Evolutionary conservation across 495 filamentous ascomycete genomes (phyloP).

Genomic region (Penicillium ochrochloron): DNA sequence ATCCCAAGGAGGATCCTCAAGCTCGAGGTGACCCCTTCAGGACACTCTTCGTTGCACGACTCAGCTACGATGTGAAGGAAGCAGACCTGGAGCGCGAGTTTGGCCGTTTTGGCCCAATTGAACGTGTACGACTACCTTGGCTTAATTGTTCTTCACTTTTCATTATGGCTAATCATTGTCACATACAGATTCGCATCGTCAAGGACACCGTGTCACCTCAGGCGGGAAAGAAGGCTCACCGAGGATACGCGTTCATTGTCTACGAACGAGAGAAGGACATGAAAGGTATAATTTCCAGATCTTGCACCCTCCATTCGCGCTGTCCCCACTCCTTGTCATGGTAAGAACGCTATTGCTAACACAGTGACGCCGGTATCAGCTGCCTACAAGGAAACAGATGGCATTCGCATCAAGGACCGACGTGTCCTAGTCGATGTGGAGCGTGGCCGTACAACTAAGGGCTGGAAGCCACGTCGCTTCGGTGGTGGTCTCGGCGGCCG

Average conservation of each 20-base stretch:
- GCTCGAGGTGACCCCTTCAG: conserved; percentile 92
- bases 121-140: conserved; percentile 62
- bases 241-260: conserved; percentile 95
- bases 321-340: conserved; percentile 6
- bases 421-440: conserved; percentile 95
- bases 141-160: background rate
- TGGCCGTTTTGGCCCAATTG: conserved; percentile 91
- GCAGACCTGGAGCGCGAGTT: conserved; percentile 94
- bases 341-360: conserved; percentile 42
- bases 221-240: conserved; percentile 80
- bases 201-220: conserved; percentile 68
- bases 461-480: conserved; percentile 90
- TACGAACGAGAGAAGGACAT: conserved; percentile 98
- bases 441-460: conserved; percentile 90
- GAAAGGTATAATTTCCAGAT: conserved; percentile 77
- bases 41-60: conserved; percentile 88
- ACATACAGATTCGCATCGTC: conserved; percentile 81
- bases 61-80: conserved; percentile 86
- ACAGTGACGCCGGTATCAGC: conserved; percentile 50
- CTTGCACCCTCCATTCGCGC: conserved; percentile 8
- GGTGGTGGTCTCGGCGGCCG: conserved; percentile 92
- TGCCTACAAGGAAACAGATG: conserved; percentile 87
- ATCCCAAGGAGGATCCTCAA: conserved; percentile 73
- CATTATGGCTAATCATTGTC: conserved; percentile 20
- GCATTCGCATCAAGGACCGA: conserved; percentile 88